phyloP scores from a whole-genome alignment of 495 filamentous ascomycete genomes.

The Xylaria sp. region DNA sequence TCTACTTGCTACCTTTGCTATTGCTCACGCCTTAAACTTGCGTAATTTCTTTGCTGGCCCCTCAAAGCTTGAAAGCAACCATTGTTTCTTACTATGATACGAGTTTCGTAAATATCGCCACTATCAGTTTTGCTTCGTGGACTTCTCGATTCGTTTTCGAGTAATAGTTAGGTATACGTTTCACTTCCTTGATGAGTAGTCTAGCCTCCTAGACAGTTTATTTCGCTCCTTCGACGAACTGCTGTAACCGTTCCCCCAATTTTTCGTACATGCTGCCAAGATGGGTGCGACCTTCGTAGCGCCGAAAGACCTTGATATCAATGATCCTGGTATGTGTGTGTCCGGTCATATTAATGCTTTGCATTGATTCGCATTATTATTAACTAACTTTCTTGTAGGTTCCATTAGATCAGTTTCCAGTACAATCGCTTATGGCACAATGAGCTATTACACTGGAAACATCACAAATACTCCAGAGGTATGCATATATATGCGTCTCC shows the following conservation, averaged over 20 bases:
- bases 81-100: not conserved
- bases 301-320: constrained; percentile 54
- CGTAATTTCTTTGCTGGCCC: not conserved
- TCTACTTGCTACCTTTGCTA: not conserved
- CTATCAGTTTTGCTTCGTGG: not conserved
- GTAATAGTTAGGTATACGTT: not conserved
- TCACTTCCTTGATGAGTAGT: not conserved
- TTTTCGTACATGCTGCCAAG: constrained; percentile 39
- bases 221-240: not conserved
- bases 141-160: not conserved
- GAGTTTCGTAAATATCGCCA: not conserved
- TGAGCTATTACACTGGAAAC: constrained; percentile 65
- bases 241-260: constrained; percentile 39
- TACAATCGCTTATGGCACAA: constrained; percentile 58
- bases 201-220: not conserved
- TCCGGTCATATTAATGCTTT: not conserved
- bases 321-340: constrained; percentile 46
- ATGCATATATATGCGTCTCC: constrained; percentile 23
- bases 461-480: constrained; percentile 62
- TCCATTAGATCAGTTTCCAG: constrained; percentile 58
- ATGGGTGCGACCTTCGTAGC: constrained; percentile 40
- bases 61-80: not conserved
- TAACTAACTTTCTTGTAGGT: constrained; percentile 37
- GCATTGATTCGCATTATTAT: too few relatives aligned
- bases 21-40: not conserved